phyloP scores from a whole-genome alignment of 1,139 yeast genomes.

The Yamadazyma buinensis region DNA sequence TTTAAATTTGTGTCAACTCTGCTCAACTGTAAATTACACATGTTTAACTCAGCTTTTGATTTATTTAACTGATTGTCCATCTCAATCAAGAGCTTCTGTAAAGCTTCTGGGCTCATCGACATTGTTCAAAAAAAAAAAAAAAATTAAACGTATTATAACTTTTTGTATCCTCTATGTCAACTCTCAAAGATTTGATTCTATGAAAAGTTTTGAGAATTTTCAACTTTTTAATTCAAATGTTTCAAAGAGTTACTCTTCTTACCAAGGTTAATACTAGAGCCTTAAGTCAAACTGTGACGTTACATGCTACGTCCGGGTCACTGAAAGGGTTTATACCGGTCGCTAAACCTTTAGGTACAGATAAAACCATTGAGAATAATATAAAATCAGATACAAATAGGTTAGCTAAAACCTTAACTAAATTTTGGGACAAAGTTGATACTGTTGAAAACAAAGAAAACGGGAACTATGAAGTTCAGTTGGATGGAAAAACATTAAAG shows the following conservation, averaged over 20 bases:
- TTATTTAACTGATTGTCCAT: conserved; percentile 62
- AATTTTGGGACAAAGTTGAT: conserved; percentile 83
- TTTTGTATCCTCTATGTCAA: too few species aligned
- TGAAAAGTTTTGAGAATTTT: too few species aligned
- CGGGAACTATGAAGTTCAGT: conserved; percentile 47
- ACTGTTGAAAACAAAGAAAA: conserved; percentile 30
- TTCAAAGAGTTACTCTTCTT: too few species aligned
- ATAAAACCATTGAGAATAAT: conserved; percentile 49
- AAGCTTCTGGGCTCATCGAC: conserved; percentile 48
- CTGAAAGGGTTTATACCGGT: conserved; percentile 5
- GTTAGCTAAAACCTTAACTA: conserved; percentile 63
- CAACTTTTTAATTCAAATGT: too few species aligned
- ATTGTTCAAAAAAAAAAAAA: conserved; percentile 4
- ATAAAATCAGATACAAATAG: conserved; percentile 62
- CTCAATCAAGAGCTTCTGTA: conserved; percentile 52
- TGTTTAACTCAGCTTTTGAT: conserved; percentile 59
- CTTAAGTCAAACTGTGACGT: not conserved
- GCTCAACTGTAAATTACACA: conserved; percentile 58
- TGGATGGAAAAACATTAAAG: conserved; percentile 73
- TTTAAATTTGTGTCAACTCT: conserved; percentile 55
- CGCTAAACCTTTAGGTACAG: conserved; percentile 28
- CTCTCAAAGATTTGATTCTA: too few species aligned
- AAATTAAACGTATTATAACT: too few species aligned
- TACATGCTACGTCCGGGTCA: conserved; percentile 6
- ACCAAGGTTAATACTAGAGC: too few species aligned